Conservation (phyloP, 108 stramenopile genomes). For the Thalassiosira profunda region DNA sequence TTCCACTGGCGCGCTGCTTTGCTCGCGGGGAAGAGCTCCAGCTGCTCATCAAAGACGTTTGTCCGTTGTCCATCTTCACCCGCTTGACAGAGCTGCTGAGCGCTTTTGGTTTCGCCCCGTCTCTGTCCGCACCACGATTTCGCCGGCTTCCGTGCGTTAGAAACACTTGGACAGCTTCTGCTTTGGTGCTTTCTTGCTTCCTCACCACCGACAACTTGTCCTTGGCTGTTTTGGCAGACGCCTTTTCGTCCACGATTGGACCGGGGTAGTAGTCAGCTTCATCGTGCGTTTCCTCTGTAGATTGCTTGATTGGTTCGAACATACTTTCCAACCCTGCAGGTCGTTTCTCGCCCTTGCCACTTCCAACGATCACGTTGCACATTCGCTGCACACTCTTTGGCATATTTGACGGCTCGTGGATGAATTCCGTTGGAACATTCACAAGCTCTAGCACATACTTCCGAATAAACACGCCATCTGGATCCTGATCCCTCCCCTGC, state of each 20-base stretch:
- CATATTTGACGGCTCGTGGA: constrained; percentile 78
- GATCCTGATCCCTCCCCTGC: constrained; percentile 78
- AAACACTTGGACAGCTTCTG: constrained; percentile 58
- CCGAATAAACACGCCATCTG: constrained; percentile 61
- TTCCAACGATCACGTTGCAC: constrained; percentile 28
- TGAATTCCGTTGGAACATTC: constrained; percentile 56
- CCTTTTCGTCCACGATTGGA: constrained; percentile 68
- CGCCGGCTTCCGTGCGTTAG: constrained; percentile 72
- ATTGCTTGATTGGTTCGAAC: not conserved
- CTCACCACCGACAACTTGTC: constrained; percentile 56
- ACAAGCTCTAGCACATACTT: constrained; percentile 56
- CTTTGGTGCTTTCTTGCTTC: constrained; percentile 53
- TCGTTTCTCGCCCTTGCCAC: constrained; percentile 8
- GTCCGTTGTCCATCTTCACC: constrained; percentile 15
- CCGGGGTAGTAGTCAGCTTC: constrained; percentile 40
- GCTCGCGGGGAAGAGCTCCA: constrained; percentile 22
- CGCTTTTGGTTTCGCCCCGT: constrained; percentile 50
- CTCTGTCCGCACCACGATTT: constrained; percentile 41
- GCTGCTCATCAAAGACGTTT: constrained; percentile 26
- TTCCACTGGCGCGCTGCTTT: not conserved
- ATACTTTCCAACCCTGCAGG: not conserved
- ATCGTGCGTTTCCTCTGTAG: constrained; percentile 9
- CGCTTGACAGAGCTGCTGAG: constrained; percentile 36
- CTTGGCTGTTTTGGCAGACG: constrained; percentile 63
- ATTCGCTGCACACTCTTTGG: constrained; percentile 46